Evolutionary conservation across 2,329 filamentous ascomycete species (phyloP), one percentile per base, ranked within the genome.

Genomic region (Aspergillus tubingensis): DNA sequence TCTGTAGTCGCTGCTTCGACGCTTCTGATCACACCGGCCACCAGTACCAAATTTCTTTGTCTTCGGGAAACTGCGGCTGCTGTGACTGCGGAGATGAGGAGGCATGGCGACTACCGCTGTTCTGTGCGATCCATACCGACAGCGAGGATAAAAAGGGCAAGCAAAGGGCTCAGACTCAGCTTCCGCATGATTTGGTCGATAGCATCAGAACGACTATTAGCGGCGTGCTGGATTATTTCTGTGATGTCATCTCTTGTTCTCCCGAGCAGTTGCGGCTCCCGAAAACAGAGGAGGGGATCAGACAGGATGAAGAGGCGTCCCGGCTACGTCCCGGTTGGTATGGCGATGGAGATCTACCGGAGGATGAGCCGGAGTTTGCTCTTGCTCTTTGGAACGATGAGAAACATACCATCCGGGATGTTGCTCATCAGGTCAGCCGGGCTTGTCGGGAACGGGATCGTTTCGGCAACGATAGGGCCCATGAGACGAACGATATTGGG

Each of bases 21-120:
- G 88, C 92, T 25, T 98, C 94, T 41, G 94, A 99, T 72, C 95
- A 99, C 76, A 89, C 91, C 10, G 93, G 90, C 11, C 95, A 99
- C 77, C 91, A 92, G 80, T 93, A 98, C 58, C 89, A 91, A 70
- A 92, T 99, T 60, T 90, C 85, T 60, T 88, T 96, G 50, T 96
- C 92, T 1, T 87, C 90, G 2, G 94, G 94, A 6, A 96, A 97
- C 73, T 95, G 90, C 71, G 94, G 94, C 48, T 98, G 96, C 79
- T 99, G 95, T 77, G 95, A 99, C 77, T 99, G 95, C 73, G 95
- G 95, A 61, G 95, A 99, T 73, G 87, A 90, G 19, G 96, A 99
- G 77, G 96, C 95, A 10, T 99, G 96, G 94, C 88, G 88, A 73
- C 82, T 87, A 51, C 92, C 93, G 47, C 84, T 98, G 65, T 77